Conservation (phyloP, 164 flowering plant genomes). For the Dillenia turbinata region DNA sequence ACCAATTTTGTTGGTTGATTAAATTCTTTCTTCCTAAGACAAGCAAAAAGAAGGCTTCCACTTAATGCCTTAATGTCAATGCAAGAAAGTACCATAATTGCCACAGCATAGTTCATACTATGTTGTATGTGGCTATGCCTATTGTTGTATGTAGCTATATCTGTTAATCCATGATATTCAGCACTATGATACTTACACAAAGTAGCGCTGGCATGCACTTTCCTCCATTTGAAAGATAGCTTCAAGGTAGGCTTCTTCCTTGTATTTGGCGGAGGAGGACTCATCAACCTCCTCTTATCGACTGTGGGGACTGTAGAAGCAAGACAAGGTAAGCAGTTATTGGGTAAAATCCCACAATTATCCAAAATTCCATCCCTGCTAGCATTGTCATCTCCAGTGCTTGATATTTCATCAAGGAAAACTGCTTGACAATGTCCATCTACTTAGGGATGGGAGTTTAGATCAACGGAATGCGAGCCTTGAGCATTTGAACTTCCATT, state of each 20-base stretch:
- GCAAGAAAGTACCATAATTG: no score
- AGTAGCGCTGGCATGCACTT: slow-evolving; percentile 48
- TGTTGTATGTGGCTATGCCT: no score
- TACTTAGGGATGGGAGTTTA: slow-evolving; percentile 21
- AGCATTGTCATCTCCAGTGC: slow-evolving; percentile 36
- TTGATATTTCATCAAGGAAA: slow-evolving; percentile 46
- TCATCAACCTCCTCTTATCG: slow-evolving; percentile 78
- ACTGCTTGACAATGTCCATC: slow-evolving; percentile 36
- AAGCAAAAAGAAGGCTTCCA: no score
- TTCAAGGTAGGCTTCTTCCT: slow-evolving; percentile 59
- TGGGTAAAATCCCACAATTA: slow-evolving; percentile 76
- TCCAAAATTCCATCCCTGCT: slow-evolving; percentile 52
- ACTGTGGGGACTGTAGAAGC: slow-evolving; percentile 55
- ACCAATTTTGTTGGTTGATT: no score
- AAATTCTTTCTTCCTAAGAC: no score
- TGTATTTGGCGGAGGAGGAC: slow-evolving; percentile 64
- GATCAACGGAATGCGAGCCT: slow-evolving; percentile 26
- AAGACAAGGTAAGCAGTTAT: slow-evolving; percentile 89
- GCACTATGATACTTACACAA: slow-evolving; percentile 37
- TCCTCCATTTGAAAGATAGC: slow-evolving; percentile 84
- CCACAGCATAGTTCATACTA: no score
- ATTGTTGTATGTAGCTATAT: no score
- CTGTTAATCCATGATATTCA: no score
- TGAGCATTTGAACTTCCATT: slow-evolving; percentile 24
- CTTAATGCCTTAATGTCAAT: no score